Evolutionary conservation across 441 rosid genomes (phyloP).

Genomic region (Dalechampia spathulata): DNA sequence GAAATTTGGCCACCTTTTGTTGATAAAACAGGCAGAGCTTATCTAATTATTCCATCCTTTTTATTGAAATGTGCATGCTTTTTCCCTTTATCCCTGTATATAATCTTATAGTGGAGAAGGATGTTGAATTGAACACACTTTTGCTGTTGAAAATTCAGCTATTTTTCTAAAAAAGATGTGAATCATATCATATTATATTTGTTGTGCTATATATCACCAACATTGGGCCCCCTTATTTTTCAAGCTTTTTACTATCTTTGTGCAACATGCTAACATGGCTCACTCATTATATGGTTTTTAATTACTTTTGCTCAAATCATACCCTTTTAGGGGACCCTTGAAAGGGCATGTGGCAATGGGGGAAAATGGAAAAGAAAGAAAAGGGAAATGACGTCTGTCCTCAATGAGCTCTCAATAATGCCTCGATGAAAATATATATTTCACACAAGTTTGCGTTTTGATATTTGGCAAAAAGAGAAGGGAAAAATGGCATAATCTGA

Average conservation of each 20-base stretch:
- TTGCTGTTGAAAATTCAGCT: too few relatives aligned
- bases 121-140: too few relatives aligned
- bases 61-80: too few relatives aligned
- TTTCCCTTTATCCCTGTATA: too few relatives aligned
- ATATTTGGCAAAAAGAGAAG: background rate
- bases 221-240: slow-evolving; percentile 32
- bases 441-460: slow-evolving; percentile 2
- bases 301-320: slow-evolving; percentile 20
- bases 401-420: slow-evolving; percentile 19
- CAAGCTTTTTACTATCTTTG: slow-evolving; percentile 41
- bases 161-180: too few relatives aligned
- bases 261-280: slow-evolving; percentile 59
- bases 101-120: too few relatives aligned
- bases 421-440: background rate
- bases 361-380: background rate
- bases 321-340: slow-evolving; percentile 16
- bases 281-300: slow-evolving; percentile 28
- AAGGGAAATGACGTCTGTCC: slow-evolving; percentile 3
- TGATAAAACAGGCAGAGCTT: too few relatives aligned
- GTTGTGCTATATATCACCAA: slow-evolving; percentile 17
- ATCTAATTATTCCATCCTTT: too few relatives aligned
- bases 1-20: too few relatives aligned
- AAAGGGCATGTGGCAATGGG: background rate
- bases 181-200: background rate
- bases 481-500: background rate